Conservation (phyloP, 371 early-diverging fungal species). For the Mortierella sp. region DNA sequence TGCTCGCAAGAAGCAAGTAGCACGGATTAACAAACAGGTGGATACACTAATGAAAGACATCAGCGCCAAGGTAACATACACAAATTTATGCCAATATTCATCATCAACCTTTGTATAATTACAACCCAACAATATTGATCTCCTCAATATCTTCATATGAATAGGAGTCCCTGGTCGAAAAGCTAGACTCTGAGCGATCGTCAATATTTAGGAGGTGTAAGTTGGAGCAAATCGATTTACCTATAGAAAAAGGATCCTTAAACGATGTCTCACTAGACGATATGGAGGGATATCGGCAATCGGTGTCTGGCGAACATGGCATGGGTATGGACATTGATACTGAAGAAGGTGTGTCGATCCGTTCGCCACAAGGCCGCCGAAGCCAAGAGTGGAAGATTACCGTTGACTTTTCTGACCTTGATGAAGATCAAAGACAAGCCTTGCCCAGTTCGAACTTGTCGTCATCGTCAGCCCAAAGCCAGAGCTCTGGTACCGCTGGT, state of each 20-base stretch:
- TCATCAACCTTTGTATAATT: background rate
- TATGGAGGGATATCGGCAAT: conserved; percentile 49
- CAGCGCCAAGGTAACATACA: conserved; percentile 59
- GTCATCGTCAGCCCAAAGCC: conserved; percentile 13
- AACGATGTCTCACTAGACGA: conserved; percentile 80
- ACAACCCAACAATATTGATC: background rate
- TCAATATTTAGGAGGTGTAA: conserved; percentile 90
- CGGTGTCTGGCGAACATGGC: conserved; percentile 40
- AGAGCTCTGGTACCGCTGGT: conserved; percentile 14
- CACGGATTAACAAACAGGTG: conserved; percentile 72
- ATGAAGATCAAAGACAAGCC: conserved; percentile 57
- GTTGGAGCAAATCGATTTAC: conserved; percentile 91
- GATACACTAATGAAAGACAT: conserved; percentile 77
- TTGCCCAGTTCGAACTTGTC: conserved; percentile 25
- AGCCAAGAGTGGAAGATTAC: conserved; percentile 54
- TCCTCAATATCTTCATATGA: background rate
- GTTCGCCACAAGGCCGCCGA: conserved; percentile 32
- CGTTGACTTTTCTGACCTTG: conserved; percentile 69
- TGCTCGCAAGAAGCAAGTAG: conserved; percentile 69
- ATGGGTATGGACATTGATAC: conserved; percentile 79
- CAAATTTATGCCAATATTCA: background rate
- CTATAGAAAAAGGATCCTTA: conserved; percentile 75
- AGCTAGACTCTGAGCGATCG: conserved; percentile 79
- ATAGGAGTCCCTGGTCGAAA: conserved; percentile 83
- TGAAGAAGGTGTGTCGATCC: conserved; percentile 13